Base-by-base conservation (phyloP, 2,329 filamentous ascomycete species). In the Fusarium sp. region DNA sequence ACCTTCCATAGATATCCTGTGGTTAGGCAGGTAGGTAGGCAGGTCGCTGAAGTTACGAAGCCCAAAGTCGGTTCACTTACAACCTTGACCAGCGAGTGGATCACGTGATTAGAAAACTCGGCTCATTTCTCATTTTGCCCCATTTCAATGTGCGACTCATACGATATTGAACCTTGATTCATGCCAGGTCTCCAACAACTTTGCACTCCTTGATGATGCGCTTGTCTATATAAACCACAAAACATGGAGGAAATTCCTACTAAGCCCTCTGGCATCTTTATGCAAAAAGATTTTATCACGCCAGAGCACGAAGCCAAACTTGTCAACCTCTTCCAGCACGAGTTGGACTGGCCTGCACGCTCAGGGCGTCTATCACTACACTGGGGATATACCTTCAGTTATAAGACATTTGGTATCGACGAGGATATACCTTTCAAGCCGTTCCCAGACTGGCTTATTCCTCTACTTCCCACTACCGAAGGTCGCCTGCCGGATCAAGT, bases 341-440 rank as follows among this genome's bases (percentile, higher is more conserved):
- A 86, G 54, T 81, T 89, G 15, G 70, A 81, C 33, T 89, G 87
- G 87, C 86, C 79, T 8, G 80, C 81, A 6, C 83, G 85, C 32
- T 73, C 80, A 33, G 86, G 85, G 4, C 84, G 87, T 4, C 77
- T 86, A 3, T 89, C 87, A 0, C 81, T 89, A 0, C 88, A 90
- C 76, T 90, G 87, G 72, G 88, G 88, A 61, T 88, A 89, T 76
- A 88, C 86, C 0, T 90, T 90, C 75, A 86, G 87, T 82, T 90
- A 90, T 77, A 89, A 88, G 75, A 90, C 88, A 1, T 90, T 90
- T 69, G 87, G 86, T 1, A 84, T 90, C 27, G 88, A 89, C 73
- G 81, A 84, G 0, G 80, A 85, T 10, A 85, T 85, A 0, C 86
- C 87, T 0, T 89, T 85, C 75, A 85, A 83, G 52, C 82, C 85